A percentile compares a stretch with the other conserved stretches of the same genome.
These are phyloP conservation scores for Heliocybe sulcata DNA, from an alignment of 1,284 basidiomycete genomes.

Conservation along the genomic window DNA sequence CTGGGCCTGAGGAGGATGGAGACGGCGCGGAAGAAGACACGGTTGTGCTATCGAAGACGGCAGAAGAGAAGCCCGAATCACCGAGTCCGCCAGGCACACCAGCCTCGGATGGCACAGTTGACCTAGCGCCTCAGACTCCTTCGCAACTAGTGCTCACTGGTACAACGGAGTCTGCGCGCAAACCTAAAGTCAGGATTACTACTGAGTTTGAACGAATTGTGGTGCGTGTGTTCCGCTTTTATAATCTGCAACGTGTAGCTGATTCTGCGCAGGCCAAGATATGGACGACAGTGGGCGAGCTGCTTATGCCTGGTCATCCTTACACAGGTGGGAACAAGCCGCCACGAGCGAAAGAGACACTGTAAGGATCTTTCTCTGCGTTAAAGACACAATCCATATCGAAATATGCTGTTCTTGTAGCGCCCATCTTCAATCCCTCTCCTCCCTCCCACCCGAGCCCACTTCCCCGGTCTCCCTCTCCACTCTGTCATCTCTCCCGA, in stretches of 20 bases:
- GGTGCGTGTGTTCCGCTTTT: conserved; percentile 30
- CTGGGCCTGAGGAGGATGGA: conserved; percentile 7
- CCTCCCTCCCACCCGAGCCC: conserved; percentile 21
- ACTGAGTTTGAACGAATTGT: conserved; percentile 54
- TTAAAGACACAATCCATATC: conserved; percentile 1
- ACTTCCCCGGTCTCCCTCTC: conserved; percentile 29
- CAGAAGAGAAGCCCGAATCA: background rate
- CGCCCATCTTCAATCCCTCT: conserved; percentile 41
- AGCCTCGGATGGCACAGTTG: background rate
- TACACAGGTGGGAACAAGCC: conserved; percentile 31
- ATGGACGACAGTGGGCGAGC: conserved; percentile 57
- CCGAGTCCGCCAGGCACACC: background rate
- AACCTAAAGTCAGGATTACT: conserved; percentile 34
- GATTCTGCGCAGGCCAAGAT: conserved; percentile 45
- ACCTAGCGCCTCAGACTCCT: conserved; percentile 7
- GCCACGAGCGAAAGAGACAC: conserved; percentile 52
- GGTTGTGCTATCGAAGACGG: conserved; percentile 3
- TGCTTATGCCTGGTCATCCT: conserved; percentile 50
- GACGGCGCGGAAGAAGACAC: conserved; percentile 7
- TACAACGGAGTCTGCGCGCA: conserved; percentile 13
- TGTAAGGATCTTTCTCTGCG: conserved; percentile 34
- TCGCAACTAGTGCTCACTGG: conserved; percentile 6
- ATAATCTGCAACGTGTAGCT: background rate
- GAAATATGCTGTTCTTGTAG: conserved; percentile 31
- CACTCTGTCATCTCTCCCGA: conserved; percentile 4